These are phyloP conservation scores for Filosporella fistucella DNA, from an alignment of 495 filamentous ascomycete species.

Conservation along the genomic window DNA sequence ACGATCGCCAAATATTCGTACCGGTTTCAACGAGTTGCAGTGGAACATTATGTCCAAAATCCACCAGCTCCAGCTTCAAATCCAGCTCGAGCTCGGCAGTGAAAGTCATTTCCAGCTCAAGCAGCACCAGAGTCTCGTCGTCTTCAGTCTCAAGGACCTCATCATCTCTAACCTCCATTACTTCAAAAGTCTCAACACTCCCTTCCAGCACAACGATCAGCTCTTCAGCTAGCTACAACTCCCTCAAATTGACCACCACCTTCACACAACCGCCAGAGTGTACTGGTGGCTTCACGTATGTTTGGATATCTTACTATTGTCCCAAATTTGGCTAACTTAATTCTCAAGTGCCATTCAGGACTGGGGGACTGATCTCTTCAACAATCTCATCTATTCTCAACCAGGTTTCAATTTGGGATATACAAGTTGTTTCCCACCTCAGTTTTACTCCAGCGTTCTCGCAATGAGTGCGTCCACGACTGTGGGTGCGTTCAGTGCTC, in stretches of 20 bases:
- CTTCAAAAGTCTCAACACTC: not conserved
- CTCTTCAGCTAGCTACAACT: not conserved
- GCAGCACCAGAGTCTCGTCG: not conserved
- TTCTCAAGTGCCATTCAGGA: not conserved
- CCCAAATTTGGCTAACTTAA: not conserved
- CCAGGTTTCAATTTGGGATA: not conserved
- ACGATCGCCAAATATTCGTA: not conserved
- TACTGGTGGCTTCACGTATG: slow-evolving; percentile 1
- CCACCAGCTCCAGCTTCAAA: not conserved
- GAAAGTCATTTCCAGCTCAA: not conserved
- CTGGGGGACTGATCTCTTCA: not conserved
- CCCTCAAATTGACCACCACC: not conserved
- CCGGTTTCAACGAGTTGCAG: not conserved
- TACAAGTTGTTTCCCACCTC: not conserved
- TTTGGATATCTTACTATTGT: not conserved
- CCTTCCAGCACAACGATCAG: not conserved
- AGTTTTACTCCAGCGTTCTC: slow-evolving; percentile 3
- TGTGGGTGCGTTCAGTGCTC: not conserved
- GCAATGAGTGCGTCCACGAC: not conserved
- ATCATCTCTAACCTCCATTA: not conserved
- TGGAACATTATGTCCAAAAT: not conserved
- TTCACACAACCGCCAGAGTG: slow-evolving; percentile 1
- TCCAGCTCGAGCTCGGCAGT: not conserved
- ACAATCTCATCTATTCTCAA: not conserved
- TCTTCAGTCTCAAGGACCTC: not conserved